A percentile compares a stretch with the other conserved stretches of the same genome.
Evolutionary conservation across 139 green algal genomes (phyloP).

Genomic region (Mesostigma viride): DNA sequence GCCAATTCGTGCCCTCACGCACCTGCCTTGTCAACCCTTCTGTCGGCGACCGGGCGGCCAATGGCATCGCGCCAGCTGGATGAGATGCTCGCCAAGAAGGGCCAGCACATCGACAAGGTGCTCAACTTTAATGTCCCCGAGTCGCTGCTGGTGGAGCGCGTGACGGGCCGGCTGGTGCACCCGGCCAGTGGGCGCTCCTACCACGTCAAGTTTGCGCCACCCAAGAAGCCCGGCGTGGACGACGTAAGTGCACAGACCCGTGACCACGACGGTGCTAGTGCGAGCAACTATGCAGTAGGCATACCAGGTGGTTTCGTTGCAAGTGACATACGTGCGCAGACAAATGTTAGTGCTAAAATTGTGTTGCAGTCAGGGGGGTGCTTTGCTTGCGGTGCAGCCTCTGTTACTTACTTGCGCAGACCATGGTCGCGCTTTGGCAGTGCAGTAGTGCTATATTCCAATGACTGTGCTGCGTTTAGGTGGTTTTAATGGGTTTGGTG

Average conservation of each 20-base stretch:
- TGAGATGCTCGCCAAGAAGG: slow-evolving; percentile 70
- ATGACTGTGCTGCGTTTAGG: no score
- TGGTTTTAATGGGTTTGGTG: no score
- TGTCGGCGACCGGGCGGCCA: no score
- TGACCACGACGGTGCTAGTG: no score
- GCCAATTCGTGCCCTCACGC: no score
- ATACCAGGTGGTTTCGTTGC: background rate
- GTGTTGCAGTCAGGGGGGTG: background rate
- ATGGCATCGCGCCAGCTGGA: no score
- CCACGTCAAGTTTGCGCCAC: slow-evolving; percentile 88
- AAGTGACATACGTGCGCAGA: background rate
- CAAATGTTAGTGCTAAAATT: background rate
- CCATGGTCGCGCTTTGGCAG: background rate
- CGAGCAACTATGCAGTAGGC: slow-evolving; percentile 51
- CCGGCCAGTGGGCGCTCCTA: slow-evolving; percentile 80
- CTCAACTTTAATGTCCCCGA: slow-evolving; percentile 89
- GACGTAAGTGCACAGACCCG: slow-evolving; percentile 47
- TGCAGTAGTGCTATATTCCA: no score
- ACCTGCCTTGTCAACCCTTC: no score
- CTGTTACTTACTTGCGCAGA: background rate
- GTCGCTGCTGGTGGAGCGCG: slow-evolving; percentile 69
- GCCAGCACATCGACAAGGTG: slow-evolving; percentile 70
- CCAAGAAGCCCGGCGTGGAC: slow-evolving; percentile 59
- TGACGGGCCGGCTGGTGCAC: slow-evolving; percentile 83
- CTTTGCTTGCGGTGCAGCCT: background rate